Conservation (phyloP, 306 rosid species). For the Lithocarpus polystachyus region DNA sequence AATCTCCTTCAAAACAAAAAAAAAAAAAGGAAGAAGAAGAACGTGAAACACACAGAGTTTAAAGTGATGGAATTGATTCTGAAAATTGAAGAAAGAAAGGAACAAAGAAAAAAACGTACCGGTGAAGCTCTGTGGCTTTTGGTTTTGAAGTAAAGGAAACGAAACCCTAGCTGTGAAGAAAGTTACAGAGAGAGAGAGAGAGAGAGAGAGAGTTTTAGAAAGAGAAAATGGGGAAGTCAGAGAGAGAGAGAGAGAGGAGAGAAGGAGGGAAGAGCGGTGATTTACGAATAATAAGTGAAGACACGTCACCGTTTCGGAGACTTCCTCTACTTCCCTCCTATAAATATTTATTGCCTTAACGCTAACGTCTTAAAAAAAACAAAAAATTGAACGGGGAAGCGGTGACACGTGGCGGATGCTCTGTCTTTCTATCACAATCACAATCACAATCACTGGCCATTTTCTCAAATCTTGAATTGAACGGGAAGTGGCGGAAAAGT, state of each 20-base stretch:
- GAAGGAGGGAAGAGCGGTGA: conserved; percentile 44
- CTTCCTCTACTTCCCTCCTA: neutral
- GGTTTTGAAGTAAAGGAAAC: conserved; percentile 56
- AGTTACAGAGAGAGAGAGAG: conserved; percentile 29
- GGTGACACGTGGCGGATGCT: conserved; percentile 39
- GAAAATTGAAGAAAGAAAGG: conserved; percentile 13
- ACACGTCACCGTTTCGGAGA: conserved; percentile 53
- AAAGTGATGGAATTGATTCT: neutral
- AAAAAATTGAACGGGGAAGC: neutral
- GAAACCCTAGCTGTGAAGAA: conserved; percentile 59
- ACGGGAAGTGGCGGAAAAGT: conserved; percentile 39
- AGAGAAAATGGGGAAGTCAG: conserved; percentile 16
- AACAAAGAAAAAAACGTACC: conserved; percentile 40
- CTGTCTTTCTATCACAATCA: conserved; percentile 24
- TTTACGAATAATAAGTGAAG: conserved; percentile 40
- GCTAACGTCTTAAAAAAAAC: conserved; percentile 32
- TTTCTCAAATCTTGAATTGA: conserved; percentile 32
- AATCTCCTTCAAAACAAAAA: neutral
- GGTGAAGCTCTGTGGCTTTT: conserved; percentile 21
- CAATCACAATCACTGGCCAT: conserved; percentile 24
- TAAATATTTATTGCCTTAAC: conserved; percentile 38
- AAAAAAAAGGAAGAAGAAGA: conserved; percentile 1
- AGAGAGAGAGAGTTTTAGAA: conserved; percentile 16
- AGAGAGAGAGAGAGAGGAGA: conserved; percentile 19
- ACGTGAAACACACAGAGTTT: conserved; percentile 13